These are phyloP conservation scores for Nitzschia sp. DNA, from an alignment of 108 stramenopile genomes.

Conservation along the genomic window DNA sequence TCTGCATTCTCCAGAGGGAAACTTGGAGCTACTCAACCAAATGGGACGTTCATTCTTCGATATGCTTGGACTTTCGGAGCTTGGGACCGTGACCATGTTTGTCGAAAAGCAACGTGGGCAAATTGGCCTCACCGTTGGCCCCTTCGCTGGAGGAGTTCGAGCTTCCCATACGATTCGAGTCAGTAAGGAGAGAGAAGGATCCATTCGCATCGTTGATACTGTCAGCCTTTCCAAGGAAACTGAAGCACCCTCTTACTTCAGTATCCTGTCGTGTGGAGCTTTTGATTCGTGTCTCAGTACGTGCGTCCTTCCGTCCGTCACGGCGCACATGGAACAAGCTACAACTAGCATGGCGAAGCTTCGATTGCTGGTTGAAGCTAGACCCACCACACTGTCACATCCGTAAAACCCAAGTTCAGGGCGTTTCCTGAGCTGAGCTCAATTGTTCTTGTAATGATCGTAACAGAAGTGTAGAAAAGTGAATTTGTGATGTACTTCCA, in stretches of 20 bases:
- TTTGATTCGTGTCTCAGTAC: conserved; percentile 38
- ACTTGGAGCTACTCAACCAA: conserved; percentile 24
- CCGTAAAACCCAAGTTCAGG: too few species aligned
- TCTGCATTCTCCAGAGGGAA: conserved; percentile 41
- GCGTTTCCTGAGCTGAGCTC: too few species aligned
- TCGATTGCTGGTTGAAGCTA: conserved; percentile 45
- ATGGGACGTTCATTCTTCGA: conserved; percentile 16
- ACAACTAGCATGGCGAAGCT: conserved; percentile 60
- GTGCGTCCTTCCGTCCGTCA: conserved; percentile 41
- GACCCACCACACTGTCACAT: too few species aligned
- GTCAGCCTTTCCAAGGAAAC: conserved; percentile 48
- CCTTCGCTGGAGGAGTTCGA: conserved; percentile 51
- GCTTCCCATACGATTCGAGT: conserved; percentile 59
- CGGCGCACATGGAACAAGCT: conserved; percentile 64
- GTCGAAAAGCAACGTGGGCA: conserved; percentile 63
- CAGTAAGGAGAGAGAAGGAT: conserved; percentile 5
- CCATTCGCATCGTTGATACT: conserved; percentile 49
- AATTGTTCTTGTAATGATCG: too few species aligned
- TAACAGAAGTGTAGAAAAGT: too few species aligned
- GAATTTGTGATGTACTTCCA: too few species aligned
- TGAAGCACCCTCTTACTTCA: conserved; percentile 24
- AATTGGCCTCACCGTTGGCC: conserved; percentile 62
- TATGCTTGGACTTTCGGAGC: conserved; percentile 29
- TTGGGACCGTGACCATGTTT: conserved; percentile 65
- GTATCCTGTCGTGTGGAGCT: conserved; percentile 16